A percentile compares a stretch with the other conserved stretches of the same genome.
Evolutionary conservation across 78 protist species (phyloP).

Genomic region (Dictyostelium discoideum): DNA sequence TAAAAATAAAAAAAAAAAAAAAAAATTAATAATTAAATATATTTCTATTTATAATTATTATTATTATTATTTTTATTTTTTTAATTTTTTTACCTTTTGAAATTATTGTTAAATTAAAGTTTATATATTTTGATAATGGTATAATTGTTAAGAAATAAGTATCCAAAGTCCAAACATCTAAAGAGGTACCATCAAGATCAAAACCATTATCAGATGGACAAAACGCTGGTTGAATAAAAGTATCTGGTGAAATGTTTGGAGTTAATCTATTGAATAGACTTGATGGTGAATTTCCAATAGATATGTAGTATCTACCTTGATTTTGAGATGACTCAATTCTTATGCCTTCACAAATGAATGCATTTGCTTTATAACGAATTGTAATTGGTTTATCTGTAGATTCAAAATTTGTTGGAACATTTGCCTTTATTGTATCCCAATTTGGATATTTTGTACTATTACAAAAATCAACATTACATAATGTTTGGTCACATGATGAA

Average conservation of each 20-base stretch:
- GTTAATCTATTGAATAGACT: not conserved
- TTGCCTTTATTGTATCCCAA: constrained; percentile 45
- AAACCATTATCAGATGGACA: constrained; percentile 72
- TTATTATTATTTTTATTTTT: not conserved
- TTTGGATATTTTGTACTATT: not conserved
- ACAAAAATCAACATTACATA: not conserved
- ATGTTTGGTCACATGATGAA: not conserved
- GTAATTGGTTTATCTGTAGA: not conserved
- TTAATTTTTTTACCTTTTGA: not conserved
- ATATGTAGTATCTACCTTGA: constrained; percentile 1
- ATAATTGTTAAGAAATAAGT: constrained; percentile 45
- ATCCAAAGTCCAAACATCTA: constrained; percentile 12
- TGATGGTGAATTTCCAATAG: not conserved
- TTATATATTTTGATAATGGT: not conserved
- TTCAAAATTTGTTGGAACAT: not conserved
- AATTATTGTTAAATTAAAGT: not conserved
- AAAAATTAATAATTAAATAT: not conserved
- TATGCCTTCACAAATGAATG: constrained; percentile 35
- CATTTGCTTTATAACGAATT: constrained; percentile 52
- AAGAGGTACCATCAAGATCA: not conserved
- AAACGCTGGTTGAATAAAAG: not conserved
- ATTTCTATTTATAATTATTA: not conserved
- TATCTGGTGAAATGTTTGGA: not conserved
- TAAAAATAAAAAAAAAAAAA: not conserved
- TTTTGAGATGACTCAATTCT: not conserved